phyloP scores from a whole-genome alignment of 2,329 filamentous ascomycete genomes.

The Neofusicoccum parvum region DNA sequence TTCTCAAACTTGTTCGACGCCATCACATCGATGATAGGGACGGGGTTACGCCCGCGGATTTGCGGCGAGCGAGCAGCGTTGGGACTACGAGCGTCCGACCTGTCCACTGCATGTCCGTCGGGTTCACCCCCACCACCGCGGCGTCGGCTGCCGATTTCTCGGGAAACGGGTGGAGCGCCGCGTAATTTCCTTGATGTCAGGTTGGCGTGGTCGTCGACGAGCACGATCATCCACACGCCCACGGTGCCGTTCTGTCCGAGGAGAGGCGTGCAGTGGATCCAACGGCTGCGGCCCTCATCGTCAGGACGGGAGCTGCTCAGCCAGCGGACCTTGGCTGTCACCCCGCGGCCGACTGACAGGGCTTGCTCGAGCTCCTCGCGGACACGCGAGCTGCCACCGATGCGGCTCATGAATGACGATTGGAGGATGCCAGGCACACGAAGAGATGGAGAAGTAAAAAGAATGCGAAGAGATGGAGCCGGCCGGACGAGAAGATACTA shows the following conservation, averaged over 20 bases:
- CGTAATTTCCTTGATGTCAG: background rate
- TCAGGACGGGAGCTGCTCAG: slow-evolving; percentile 45
- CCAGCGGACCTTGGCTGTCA: slow-evolving; percentile 77
- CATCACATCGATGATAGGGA: background rate
- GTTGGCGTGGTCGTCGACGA: slow-evolving; percentile 64
- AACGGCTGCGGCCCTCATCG: slow-evolving; percentile 64
- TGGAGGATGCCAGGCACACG: slow-evolving; percentile 53
- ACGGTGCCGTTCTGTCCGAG: slow-evolving; percentile 67
- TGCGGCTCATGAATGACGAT: slow-evolving; percentile 51
- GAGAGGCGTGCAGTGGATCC: slow-evolving; percentile 78
- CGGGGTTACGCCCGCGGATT: background rate
- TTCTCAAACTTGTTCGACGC: background rate
- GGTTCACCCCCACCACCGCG: background rate
- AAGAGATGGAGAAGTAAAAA: slow-evolving; percentile 53
- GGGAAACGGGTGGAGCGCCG: slow-evolving; percentile 12
- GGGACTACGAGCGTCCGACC: background rate
- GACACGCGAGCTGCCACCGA: slow-evolving; percentile 54
- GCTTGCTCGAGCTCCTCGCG: slow-evolving; percentile 60
- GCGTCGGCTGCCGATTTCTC: background rate
- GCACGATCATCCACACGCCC: slow-evolving; percentile 77
- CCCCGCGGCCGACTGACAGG: slow-evolving; percentile 67
- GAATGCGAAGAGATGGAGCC: slow-evolving; percentile 50
- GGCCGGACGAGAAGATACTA: slow-evolving; percentile 53
- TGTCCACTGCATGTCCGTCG: background rate
- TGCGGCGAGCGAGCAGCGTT: background rate